A percentile compares a stretch with the other conserved stretches of the same genome.
phyloP scores from a whole-genome alignment of 2,329 filamentous ascomycete species.

The Neofusicoccum ribis region DNA sequence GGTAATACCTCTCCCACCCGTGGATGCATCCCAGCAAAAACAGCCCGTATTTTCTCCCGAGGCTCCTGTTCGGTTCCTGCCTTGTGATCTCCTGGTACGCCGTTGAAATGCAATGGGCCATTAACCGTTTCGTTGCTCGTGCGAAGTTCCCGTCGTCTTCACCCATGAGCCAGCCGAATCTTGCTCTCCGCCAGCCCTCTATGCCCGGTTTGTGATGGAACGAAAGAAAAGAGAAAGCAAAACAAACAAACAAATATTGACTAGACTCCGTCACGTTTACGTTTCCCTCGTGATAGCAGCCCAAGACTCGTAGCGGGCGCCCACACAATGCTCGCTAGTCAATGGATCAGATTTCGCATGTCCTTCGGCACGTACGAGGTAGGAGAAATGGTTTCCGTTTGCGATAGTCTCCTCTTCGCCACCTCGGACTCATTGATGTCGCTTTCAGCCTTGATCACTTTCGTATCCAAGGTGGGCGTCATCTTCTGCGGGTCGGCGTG shows the following conservation, averaged over 20 bases:
- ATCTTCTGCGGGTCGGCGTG: constrained; percentile 8
- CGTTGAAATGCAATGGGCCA: constrained; percentile 14
- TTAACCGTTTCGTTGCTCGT: constrained; percentile 5
- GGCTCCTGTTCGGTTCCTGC: not conserved
- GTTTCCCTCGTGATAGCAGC: constrained; percentile 3
- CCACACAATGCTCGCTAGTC: constrained; percentile 1
- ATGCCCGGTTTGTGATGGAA: not conserved
- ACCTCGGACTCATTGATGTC: not conserved
- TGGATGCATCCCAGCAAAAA: not conserved
- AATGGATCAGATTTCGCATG: not conserved
- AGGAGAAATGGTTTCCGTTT: constrained; percentile 8
- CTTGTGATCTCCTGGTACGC: not conserved
- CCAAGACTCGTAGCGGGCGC: not conserved
- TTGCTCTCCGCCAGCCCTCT: not conserved
- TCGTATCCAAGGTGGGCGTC: not conserved
- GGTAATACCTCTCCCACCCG: not conserved
- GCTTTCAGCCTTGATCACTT: not conserved
- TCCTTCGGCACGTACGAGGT: not conserved
- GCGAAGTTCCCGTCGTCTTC: not conserved
- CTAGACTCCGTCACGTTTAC: constrained; percentile 12
- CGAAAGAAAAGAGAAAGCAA: not conserved
- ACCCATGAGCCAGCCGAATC: not conserved
- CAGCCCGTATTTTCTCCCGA: not conserved
- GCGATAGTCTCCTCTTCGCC: not conserved
- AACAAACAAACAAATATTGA: not conserved